These are phyloP conservation scores for Liquidambar formosana DNA, from an alignment of 164 flowering plant genomes.

Conservation along the genomic window DNA sequence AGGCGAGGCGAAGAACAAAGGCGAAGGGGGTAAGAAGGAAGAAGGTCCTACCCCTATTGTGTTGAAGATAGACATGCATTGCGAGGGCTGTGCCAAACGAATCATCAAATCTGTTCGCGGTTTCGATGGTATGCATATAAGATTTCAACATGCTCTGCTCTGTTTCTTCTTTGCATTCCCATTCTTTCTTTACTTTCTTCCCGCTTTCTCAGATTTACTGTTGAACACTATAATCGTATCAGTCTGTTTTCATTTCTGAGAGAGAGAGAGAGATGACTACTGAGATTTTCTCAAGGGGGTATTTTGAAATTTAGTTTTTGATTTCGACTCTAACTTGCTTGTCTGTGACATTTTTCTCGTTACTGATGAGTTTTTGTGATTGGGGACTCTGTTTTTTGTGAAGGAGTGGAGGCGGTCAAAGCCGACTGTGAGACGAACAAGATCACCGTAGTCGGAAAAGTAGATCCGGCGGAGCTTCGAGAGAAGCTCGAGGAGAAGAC, in stretches of 20 bases:
- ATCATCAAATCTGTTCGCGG: conserved; percentile 9
- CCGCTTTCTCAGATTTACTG: too few relatives aligned
- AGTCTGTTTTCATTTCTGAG: too few relatives aligned
- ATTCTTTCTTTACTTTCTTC: background rate
- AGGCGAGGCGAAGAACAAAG: too few relatives aligned
- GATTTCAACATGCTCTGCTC: background rate
- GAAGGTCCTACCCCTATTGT: conserved; percentile 22
- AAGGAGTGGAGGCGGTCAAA: conserved; percentile 35
- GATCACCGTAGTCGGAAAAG: conserved; percentile 32
- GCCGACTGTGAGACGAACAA: conserved; percentile 26
- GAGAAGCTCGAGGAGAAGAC: conserved; percentile 28
- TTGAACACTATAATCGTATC: too few relatives aligned
- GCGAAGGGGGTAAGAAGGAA: conserved; percentile 17
- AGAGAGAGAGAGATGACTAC: too few relatives aligned
- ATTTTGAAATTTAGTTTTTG: too few relatives aligned
- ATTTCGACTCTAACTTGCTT: too few relatives aligned
- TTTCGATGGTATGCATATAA: conserved; percentile 23
- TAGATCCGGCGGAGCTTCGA: conserved; percentile 33
- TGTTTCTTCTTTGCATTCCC: background rate
- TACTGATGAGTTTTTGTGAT: too few relatives aligned
- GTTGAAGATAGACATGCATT: conserved; percentile 39
- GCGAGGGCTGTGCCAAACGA: conserved; percentile 44
- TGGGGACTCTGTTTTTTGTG: background rate
- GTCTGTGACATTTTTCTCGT: too few relatives aligned
- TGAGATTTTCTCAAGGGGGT: too few relatives aligned